Evolutionary conservation across 495 filamentous ascomycete genomes (phyloP).

Genomic region (Cercophora scortea): DNA sequence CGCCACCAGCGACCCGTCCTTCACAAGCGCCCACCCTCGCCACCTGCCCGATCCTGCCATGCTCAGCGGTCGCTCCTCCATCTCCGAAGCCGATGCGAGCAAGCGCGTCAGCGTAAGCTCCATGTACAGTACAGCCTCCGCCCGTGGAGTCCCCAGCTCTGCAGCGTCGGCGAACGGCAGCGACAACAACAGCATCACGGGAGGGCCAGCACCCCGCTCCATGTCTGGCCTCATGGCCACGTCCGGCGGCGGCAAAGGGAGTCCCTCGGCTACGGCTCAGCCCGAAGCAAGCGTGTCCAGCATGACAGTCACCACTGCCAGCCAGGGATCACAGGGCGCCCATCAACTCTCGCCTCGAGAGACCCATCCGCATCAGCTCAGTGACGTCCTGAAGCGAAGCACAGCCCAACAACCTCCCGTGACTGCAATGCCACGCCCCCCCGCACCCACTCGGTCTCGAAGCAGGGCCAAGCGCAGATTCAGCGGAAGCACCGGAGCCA

Average conservation of each 20-base stretch:
- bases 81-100: conserved; percentile 31
- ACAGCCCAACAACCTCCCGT: background rate
- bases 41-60: conserved; percentile 39
- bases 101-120: conserved; percentile 61
- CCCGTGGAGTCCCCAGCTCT: conserved; percentile 38
- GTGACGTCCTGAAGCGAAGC: conserved; percentile 24
- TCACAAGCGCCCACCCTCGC: conserved; percentile 8
- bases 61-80: conserved; percentile 30
- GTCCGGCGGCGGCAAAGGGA: conserved; percentile 21
- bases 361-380: conserved; percentile 21
- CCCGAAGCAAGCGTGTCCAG: conserved; percentile 46
- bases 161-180: conserved; percentile 34
- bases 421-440: conserved; percentile 15
- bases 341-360: conserved; percentile 40
- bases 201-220: conserved; percentile 9
- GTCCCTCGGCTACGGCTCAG: conserved; percentile 18
- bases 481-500: conserved; percentile 67
- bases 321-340: conserved; percentile 25
- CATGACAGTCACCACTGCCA: conserved; percentile 47
- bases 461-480: conserved; percentile 67
- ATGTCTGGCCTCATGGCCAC: conserved; percentile 33
- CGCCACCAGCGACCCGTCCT: conserved; percentile 12
- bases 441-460: conserved; percentile 53
- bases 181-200: conserved; percentile 27
- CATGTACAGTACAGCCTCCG: conserved; percentile 55